Evolutionary conservation across 139 green algal genomes (phyloP).

Genomic region (Tetradesmus obliquus): DNA sequence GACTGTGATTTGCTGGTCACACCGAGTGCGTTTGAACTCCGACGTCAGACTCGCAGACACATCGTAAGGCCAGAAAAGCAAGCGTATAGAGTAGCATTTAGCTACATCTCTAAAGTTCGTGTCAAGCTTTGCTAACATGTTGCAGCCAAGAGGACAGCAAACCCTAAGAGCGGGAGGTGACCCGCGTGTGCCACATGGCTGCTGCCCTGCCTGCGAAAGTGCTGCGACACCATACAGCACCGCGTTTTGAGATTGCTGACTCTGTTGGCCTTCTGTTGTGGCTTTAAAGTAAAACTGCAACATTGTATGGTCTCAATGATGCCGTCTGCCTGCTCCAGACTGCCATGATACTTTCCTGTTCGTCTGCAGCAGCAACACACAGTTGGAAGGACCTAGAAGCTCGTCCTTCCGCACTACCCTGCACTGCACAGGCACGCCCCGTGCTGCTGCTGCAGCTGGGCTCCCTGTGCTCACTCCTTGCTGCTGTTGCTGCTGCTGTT

Average conservation of each 20-base stretch:
- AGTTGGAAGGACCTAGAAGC: slow-evolving; percentile 48
- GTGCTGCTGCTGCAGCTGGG: slow-evolving; percentile 9
- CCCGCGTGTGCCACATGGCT: background rate
- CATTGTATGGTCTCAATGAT: background rate
- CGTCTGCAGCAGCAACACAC: slow-evolving; percentile 59
- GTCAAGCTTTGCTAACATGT: no score
- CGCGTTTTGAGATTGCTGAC: no score
- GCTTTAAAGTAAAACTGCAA: no score
- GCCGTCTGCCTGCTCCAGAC: background rate
- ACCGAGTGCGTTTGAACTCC: no score
- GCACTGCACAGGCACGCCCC: background rate
- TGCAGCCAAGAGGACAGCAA: background rate
- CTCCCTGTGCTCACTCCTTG: background rate
- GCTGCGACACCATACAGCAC: no score
- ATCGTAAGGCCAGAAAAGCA: no score
- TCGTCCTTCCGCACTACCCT: slow-evolving; percentile 62
- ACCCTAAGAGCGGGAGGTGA: background rate
- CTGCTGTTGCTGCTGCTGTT: background rate
- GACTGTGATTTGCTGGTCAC: no score
- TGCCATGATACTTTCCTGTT: slow-evolving; percentile 58
- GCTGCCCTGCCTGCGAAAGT: background rate
- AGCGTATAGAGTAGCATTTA: no score
- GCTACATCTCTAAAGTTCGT: no score
- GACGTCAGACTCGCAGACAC: no score
- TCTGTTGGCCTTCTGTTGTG: no score